A percentile compares a stretch with the other conserved stretches of the same genome.
phyloP scores from a whole-genome alignment of 2,329 filamentous ascomycete genomes.

The Elsinoe perseae region DNA sequence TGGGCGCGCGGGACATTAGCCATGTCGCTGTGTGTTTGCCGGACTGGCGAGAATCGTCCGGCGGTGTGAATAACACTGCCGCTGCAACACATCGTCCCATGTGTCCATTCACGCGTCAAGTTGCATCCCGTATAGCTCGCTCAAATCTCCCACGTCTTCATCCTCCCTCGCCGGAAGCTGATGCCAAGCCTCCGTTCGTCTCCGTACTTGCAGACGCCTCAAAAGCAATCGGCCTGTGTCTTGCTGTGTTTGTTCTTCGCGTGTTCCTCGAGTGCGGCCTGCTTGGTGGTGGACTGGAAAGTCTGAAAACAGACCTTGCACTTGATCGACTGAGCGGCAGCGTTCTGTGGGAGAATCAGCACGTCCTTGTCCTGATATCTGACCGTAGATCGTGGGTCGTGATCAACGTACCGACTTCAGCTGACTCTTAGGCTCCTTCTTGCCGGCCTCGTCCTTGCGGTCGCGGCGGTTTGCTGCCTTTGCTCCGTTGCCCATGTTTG shows the following conservation, averaged over 20 bases:
- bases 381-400: neutral
- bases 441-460: constrained; percentile 59
- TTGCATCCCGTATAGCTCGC: neutral
- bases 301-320: constrained; percentile 70
- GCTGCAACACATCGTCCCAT: neutral
- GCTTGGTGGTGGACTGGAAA: constrained; percentile 70
- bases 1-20: neutral
- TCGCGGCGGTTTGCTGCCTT: constrained; percentile 66
- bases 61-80: neutral
- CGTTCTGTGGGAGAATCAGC: constrained; percentile 48
- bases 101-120: neutral
- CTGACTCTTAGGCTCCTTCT: constrained; percentile 25
- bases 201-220: neutral
- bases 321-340: constrained; percentile 66
- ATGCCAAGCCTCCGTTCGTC: neutral
- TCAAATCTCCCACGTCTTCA: neutral
- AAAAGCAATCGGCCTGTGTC: constrained; percentile 61
- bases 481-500: constrained; percentile 42
- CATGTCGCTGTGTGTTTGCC: neutral
- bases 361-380: neutral
- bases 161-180: neutral
- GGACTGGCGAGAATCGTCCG: neutral
- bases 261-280: constrained; percentile 57
- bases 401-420: constrained; percentile 21
- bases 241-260: constrained; percentile 71